These are phyloP conservation scores for Lentinus tigrinus DNA, from an alignment of 768 basidiomycete genomes.

Conservation along the genomic window DNA sequence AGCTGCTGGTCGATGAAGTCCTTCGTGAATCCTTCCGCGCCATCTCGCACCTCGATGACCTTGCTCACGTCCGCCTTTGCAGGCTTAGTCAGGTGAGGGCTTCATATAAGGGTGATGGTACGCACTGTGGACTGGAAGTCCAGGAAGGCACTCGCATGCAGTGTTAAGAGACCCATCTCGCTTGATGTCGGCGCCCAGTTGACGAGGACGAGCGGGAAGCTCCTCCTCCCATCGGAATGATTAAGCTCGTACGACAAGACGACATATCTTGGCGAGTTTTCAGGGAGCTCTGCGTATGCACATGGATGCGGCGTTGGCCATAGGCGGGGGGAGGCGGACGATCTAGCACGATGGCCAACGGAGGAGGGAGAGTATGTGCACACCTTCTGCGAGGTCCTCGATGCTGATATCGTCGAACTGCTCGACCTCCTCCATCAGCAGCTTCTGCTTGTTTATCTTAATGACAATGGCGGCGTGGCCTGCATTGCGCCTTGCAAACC, in stretches of 20 bases:
- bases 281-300: slow-evolving; percentile 68
- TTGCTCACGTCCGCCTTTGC: slow-evolving; percentile 72
- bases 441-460: slow-evolving; percentile 84
- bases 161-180: slow-evolving; percentile 68
- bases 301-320: background rate
- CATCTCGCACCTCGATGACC: slow-evolving; percentile 80
- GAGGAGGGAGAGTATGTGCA: slow-evolving; percentile 2
- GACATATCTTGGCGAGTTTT: slow-evolving; percentile 84
- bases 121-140: slow-evolving; percentile 79
- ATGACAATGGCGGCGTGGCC: slow-evolving; percentile 80
- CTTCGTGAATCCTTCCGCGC: slow-evolving; percentile 77
- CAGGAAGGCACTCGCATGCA: slow-evolving; percentile 81
- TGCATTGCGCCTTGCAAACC: slow-evolving; percentile 61
- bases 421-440: slow-evolving; percentile 83
- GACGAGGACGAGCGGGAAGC: slow-evolving; percentile 80
- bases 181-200: slow-evolving; percentile 85
- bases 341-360: background rate
- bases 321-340: background rate
- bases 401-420: slow-evolving; percentile 74
- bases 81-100: background rate
- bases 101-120: slow-evolving; percentile 1
- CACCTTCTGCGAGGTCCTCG: slow-evolving; percentile 88
- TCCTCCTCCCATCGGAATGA: slow-evolving; percentile 79
- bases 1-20: slow-evolving; percentile 66
- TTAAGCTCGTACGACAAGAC: slow-evolving; percentile 79